Evolutionary conservation across 169 alveolate species (phyloP), one percentile per base, ranked within the genome.

Genomic region (Plasmodium gallinaceum): DNA sequence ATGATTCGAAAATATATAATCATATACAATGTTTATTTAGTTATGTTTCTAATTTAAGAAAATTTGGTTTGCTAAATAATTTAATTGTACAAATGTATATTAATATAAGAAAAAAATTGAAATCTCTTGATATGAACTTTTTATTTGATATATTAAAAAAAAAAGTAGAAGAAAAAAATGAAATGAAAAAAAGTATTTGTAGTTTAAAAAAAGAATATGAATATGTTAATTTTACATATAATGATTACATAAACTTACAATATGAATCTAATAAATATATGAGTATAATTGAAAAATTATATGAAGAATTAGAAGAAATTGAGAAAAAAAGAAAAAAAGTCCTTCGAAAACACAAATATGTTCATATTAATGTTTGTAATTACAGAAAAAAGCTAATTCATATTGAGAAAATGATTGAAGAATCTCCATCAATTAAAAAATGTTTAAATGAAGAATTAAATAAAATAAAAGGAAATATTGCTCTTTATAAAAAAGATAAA

Each of bases 371-470:
- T 51, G 90, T 80, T 7, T 66, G 90, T 52, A 66, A 57, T 16
- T 80, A 80, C 37, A 80, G 90, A 46, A 80, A 80, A 37, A 61
- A 68, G 7, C 12, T 80, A 37, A 80, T 80, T 5, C 62, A 80
- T 10, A 46, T 80, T 5, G 90, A 80, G 52, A 80, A 80, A 39
- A 66, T 66, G 80, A 80, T 80, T 12, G 90, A 80, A 60, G 90
- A 80, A n/a, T 42, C 73, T 7, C 90, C 90, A 1, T 66, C 83
- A 0, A 26, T 80, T 5, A 80, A 66, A 24, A 80, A 80, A 16
- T 80, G 90, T 46, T 16, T 80, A 0, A 52, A 80, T 42, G 83
- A 65, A 9, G 72, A 80, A 20, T 7, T 80, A 10, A 52, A 51
- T 14, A 80, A 68, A 20, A 68, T 80, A 37, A 80, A 68, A 68